Percentiles rank a stretch among this genome's conserved stretches.
Conservation (phyloP, 257 asterid genomes). For the Solanum lignicaule region DNA sequence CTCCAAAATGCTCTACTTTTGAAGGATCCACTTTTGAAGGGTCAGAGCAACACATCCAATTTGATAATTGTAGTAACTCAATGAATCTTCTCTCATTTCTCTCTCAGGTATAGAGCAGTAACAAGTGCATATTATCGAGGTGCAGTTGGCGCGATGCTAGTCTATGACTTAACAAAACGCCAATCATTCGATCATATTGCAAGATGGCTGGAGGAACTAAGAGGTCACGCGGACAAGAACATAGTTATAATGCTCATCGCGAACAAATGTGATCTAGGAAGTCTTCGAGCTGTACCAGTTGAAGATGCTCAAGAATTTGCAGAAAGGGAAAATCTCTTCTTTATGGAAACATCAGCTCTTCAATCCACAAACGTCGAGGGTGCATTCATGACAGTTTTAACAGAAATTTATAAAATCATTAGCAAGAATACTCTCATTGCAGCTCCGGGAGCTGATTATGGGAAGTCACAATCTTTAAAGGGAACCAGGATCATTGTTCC, state of each 20-base stretch:
- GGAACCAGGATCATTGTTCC: slow-evolving; percentile 58
- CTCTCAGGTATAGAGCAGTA: slow-evolving; percentile 66
- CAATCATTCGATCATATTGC: slow-evolving; percentile 89
- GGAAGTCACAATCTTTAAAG: slow-evolving; percentile 39
- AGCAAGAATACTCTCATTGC: slow-evolving; percentile 55
- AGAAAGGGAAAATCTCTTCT: slow-evolving; percentile 70
- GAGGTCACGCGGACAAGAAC: slow-evolving; percentile 80
- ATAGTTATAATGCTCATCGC: slow-evolving; percentile 74
- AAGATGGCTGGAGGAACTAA: slow-evolving; percentile 82
- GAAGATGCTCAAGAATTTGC: slow-evolving; percentile 91
- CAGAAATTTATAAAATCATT: slow-evolving; percentile 52
- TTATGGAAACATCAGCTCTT: slow-evolving; percentile 87
- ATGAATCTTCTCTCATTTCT: not conserved
- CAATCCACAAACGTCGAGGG: slow-evolving; percentile 64
- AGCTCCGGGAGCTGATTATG: slow-evolving; percentile 23
- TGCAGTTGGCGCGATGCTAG: slow-evolving; percentile 84
- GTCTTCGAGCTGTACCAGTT: slow-evolving; percentile 63
- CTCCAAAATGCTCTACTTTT: not conserved
- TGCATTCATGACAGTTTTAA: slow-evolving; percentile 53
- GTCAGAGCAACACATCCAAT: not conserved
- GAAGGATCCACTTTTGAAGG: not conserved
- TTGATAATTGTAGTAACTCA: not conserved
- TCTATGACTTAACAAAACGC: slow-evolving; percentile 67
- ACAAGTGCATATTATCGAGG: slow-evolving; percentile 88
- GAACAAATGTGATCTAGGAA: slow-evolving; percentile 65